Evolutionary conservation across 768 basidiomycete genomes (phyloP).

Genomic region (Sutorius australiensis): DNA sequence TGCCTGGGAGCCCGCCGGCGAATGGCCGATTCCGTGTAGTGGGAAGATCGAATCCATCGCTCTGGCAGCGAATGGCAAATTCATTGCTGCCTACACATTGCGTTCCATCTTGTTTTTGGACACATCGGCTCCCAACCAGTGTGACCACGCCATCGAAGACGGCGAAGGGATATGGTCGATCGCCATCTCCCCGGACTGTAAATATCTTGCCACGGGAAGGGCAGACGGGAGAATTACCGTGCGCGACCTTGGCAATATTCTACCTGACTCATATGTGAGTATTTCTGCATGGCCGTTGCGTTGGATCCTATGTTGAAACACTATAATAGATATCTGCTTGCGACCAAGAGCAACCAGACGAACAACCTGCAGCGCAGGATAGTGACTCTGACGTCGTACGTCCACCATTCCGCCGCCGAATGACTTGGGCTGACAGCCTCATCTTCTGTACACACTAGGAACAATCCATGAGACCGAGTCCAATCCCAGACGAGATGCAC

Average conservation of each 20-base stretch:
- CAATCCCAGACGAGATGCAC: too few relatives aligned
- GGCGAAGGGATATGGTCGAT: not conserved
- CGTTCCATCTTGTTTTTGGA: not conserved
- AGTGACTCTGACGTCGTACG: too few relatives aligned
- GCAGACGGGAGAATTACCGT: not conserved
- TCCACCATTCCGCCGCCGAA: not conserved
- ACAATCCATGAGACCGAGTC: not conserved
- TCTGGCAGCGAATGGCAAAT: not conserved
- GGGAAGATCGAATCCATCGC: not conserved
- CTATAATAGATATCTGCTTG: not conserved
- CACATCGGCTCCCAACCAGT: not conserved
- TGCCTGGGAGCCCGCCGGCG: not conserved
- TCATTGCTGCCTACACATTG: not conserved
- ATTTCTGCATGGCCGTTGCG: not conserved
- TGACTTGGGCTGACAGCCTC: not conserved
- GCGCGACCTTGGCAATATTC: not conserved
- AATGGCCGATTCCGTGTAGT: not conserved
- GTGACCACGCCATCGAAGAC: not conserved
- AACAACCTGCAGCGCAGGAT: not conserved
- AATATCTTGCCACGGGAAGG: constrained; percentile 1
- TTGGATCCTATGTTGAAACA: not conserved
- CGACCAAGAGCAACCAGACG: not conserved
- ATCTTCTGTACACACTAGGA: not conserved
- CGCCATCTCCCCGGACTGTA: not conserved
- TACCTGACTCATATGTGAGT: constrained; percentile 5